phyloP scores from a whole-genome alignment of 345 rosid species.

The Eucalyptus urophylla region DNA sequence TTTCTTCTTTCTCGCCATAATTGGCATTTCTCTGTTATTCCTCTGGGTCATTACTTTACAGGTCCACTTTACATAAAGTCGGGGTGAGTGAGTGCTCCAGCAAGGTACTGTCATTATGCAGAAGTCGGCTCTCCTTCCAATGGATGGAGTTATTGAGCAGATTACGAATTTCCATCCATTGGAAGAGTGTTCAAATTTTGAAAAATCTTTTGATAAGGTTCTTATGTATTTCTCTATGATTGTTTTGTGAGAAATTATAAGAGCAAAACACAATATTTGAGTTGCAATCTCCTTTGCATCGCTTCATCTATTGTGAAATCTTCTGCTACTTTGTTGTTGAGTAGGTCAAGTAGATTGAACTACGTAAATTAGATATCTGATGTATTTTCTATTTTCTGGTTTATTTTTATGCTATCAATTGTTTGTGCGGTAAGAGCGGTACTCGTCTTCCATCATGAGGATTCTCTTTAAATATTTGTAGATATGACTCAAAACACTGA shows the following conservation, averaged over 20 bases:
- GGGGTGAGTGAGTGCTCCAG: not conserved
- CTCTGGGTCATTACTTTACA: not conserved
- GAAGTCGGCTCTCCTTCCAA: not conserved
- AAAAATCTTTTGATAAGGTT: not conserved
- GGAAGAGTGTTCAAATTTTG: not conserved
- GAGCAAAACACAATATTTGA: not conserved
- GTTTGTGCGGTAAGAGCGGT: not conserved
- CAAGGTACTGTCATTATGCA: not conserved
- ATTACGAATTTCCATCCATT: not conserved
- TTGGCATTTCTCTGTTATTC: not conserved
- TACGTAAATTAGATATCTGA: fast-evolving
- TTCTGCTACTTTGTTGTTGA: fast-evolving
- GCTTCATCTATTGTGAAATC: not conserved
- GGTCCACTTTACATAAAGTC: not conserved
- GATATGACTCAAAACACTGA: not conserved
- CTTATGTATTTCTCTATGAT: not conserved
- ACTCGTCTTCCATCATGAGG: not conserved
- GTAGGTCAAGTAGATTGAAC: fast-evolving
- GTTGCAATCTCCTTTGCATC: fast-evolving
- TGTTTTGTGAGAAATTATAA: not conserved
- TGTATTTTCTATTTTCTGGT: not conserved
- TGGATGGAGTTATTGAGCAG: not conserved
- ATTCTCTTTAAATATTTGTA: not conserved
- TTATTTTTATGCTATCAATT: not conserved
- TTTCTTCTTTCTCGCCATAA: not conserved